These are phyloP conservation scores for Ophiocordyceps camponoti-floridani DNA, from an alignment of 2,329 filamentous ascomycete species.

Conservation along the genomic window DNA sequence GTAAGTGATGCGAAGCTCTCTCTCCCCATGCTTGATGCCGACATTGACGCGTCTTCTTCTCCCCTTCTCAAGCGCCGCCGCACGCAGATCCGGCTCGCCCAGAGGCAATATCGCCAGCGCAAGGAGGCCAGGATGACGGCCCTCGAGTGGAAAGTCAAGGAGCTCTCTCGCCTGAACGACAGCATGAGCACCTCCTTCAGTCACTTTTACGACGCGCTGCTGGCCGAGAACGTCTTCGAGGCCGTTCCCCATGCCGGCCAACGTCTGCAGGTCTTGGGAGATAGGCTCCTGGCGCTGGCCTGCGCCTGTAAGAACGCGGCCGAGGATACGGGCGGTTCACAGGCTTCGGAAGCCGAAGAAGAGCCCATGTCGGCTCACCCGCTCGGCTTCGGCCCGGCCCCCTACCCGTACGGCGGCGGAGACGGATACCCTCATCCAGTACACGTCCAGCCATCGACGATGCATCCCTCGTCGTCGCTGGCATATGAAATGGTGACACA, in stretches of 20 bases:
- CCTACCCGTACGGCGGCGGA: background rate
- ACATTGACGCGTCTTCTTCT: no score
- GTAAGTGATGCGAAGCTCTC: slow-evolving; percentile 30
- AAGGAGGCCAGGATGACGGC: slow-evolving; percentile 68
- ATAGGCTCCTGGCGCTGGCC: slow-evolving; percentile 30
- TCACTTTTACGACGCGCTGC: slow-evolving; percentile 43
- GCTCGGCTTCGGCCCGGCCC: background rate
- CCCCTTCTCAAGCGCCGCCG: slow-evolving; percentile 45
- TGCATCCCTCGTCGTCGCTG: slow-evolving; percentile 1
- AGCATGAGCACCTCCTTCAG: slow-evolving; percentile 59
- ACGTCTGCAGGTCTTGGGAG: slow-evolving; percentile 36
- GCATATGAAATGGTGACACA: slow-evolving; percentile 31
- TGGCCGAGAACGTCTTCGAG: slow-evolving; percentile 38
- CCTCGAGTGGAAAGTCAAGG: slow-evolving; percentile 51
- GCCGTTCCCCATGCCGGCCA: slow-evolving; percentile 36
- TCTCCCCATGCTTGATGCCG: background rate
- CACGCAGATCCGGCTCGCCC: slow-evolving; percentile 74
- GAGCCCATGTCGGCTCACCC: background rate
- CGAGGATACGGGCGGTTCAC: slow-evolving; percentile 12
- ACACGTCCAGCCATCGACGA: background rate
- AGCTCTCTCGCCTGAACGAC: slow-evolving; percentile 50
- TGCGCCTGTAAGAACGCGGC: slow-evolving; percentile 28
- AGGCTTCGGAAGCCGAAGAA: slow-evolving; percentile 1
- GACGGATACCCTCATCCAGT: background rate
- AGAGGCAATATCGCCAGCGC: slow-evolving; percentile 67